Evolutionary conservation across 2,329 filamentous ascomycete species (phyloP).

Genomic region (Beauveria caledonica): DNA sequence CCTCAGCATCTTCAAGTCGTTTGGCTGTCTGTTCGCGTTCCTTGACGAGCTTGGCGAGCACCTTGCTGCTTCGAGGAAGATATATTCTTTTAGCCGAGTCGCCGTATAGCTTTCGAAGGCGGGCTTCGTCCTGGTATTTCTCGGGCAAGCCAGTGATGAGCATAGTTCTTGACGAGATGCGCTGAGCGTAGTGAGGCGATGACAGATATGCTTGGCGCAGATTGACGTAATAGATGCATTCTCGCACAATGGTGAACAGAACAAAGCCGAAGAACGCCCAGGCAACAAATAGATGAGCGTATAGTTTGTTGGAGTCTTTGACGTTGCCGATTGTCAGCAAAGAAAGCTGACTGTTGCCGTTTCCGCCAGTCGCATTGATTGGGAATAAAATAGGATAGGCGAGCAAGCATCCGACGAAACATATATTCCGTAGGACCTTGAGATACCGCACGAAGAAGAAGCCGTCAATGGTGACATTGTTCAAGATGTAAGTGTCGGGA

Average conservation of each 20-base stretch:
- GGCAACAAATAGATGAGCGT: constrained; percentile 70
- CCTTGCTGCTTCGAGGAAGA: constrained; percentile 69
- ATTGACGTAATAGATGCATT: constrained; percentile 88
- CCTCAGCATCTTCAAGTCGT: constrained; percentile 79
- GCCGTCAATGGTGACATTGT: constrained; percentile 86
- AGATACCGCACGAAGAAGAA: constrained; percentile 78
- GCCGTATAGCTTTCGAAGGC: constrained; percentile 73
- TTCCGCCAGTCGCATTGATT: constrained; percentile 76
- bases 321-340: constrained; percentile 75
- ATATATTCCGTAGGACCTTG: constrained; percentile 67
- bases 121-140: constrained; percentile 67
- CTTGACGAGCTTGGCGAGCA: constrained; percentile 72
- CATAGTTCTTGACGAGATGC: constrained; percentile 84
- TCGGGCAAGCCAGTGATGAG: constrained; percentile 83
- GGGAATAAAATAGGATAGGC: constrained; percentile 85
- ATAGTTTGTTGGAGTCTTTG: constrained; percentile 52
- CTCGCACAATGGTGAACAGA: constrained; percentile 78
- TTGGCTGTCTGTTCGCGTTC: constrained; percentile 73
- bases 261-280: constrained; percentile 80
- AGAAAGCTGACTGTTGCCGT: constrained; percentile 57
- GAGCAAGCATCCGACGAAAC: constrained; percentile 73
- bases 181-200: constrained; percentile 71
- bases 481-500: constrained; percentile 71
- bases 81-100: constrained; percentile 74
- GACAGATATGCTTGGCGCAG: constrained; percentile 90